Conservation (phyloP, 108 stramenopile species). For the Chaetoceros muelleri region DNA sequence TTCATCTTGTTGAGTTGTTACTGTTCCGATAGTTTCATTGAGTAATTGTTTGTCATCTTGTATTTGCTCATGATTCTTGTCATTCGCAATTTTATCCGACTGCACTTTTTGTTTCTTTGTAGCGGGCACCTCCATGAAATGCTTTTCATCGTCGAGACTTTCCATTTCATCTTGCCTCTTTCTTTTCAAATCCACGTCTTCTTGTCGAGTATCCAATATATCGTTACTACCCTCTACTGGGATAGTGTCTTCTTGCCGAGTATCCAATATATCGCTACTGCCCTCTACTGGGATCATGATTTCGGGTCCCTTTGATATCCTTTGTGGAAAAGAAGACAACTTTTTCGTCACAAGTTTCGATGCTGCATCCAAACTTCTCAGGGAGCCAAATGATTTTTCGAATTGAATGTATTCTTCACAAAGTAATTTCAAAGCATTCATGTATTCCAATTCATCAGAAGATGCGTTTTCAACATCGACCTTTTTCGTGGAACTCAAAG, state of each 20-base stretch:
- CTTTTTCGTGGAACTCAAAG: constrained; percentile 33
- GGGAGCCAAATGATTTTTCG: constrained; percentile 60
- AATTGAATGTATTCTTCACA: constrained; percentile 64
- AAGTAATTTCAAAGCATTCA: constrained; percentile 36
- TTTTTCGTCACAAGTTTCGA: constrained; percentile 36
- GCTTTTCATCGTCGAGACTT: neutral
- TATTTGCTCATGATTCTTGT: neutral
- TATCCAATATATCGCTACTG: too few relatives aligned
- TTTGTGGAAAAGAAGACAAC: constrained; percentile 23
- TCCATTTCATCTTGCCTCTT: constrained; percentile 10
- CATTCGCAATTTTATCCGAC: neutral
- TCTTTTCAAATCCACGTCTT: constrained; percentile 17
- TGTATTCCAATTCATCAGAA: constrained; percentile 25
- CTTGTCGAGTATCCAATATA: neutral
- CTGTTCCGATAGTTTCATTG: too few relatives aligned
- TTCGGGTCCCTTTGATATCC: too few relatives aligned
- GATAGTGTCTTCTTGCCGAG: constrained; percentile 5
- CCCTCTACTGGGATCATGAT: too few relatives aligned
- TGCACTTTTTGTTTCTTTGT: neutral
- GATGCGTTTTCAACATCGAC: constrained; percentile 8
- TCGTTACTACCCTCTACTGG: neutral
- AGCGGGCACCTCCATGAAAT: neutral
- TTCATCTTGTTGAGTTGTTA: too few relatives aligned
- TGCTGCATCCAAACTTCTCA: constrained; percentile 39
- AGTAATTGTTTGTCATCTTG: too few relatives aligned